A percentile compares a stretch with the other conserved stretches of the same genome.
phyloP scores from a whole-genome alignment of 805 yeast genomes.

The Cyberlindnera subsufficiens region DNA sequence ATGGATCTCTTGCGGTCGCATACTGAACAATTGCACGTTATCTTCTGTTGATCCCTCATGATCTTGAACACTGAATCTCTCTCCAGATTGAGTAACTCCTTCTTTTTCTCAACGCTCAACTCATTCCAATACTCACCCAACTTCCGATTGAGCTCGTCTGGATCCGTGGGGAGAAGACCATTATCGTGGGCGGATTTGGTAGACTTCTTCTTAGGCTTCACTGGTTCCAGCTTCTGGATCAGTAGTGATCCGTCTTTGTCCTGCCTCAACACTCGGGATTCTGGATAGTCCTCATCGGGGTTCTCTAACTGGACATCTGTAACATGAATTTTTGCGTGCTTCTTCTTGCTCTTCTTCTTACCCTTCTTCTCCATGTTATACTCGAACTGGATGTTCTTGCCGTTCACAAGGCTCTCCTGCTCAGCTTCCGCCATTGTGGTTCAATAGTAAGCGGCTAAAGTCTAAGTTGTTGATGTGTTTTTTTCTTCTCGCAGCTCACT shows the following conservation, averaged over 20 bases:
- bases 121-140: slow-evolving; percentile 54
- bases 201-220: slow-evolving; percentile 13
- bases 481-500: not conserved
- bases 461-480: not conserved
- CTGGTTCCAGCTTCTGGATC: slow-evolving; percentile 43
- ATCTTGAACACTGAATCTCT: slow-evolving; percentile 62
- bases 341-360: slow-evolving; percentile 23
- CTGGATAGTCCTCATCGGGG: slow-evolving; percentile 62
- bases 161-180: slow-evolving; percentile 12
- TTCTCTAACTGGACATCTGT: slow-evolving; percentile 35
- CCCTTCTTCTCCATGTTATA: slow-evolving; percentile 11
- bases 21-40: slow-evolving; percentile 61
- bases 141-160: slow-evolving; percentile 16
- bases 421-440: not conserved
- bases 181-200: slow-evolving; percentile 29
- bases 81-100: slow-evolving; percentile 57
- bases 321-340: slow-evolving; percentile 22
- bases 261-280: slow-evolving; percentile 63
- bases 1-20: slow-evolving; percentile 73
- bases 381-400: slow-evolving; percentile 28
- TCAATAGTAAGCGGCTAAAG: not conserved
- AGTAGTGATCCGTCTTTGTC: slow-evolving; percentile 74
- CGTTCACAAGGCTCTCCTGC: slow-evolving; percentile 18
- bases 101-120: slow-evolving; percentile 53
- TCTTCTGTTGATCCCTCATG: slow-evolving; percentile 53